Evolutionary conservation across 192 early-diverging fungal genomes (phyloP), one percentile per base, ranked within the genome.

Genomic region (Rhizophagus prolifer): DNA sequence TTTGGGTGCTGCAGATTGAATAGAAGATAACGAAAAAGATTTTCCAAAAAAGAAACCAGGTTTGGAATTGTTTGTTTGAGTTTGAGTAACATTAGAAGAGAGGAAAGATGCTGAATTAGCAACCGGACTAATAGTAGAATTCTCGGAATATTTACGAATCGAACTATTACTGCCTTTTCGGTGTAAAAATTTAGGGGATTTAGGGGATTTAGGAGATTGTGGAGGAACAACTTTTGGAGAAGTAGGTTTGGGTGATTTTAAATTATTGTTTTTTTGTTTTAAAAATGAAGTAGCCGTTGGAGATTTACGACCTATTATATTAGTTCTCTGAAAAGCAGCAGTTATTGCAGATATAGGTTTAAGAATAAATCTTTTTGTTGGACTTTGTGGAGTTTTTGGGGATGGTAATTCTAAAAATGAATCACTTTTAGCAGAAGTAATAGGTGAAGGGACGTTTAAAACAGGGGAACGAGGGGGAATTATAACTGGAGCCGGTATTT

Each of bases 161-260:
- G 58, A 60, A 34, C 58, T 58, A 73, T 28, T 34, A 38, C 58
- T 73, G 25, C 54, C 58, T 61, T 73, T 73, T 38, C 71, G 25
- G 60, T 73, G 71, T 60, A 73, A 58, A 60, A 71, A 71, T 60
- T 73, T 73, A n/a, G 71, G 71, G 4, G 71, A 73, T 60, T 73
- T 47, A 30, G 71, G 71, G 21, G 71, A 46, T 41, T 73, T 73
- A 9, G 71, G 71, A 9, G 58, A 73, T 73, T 44, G 8, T 44
- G 41, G 41, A 44, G 41, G 10, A 66, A 19, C 16, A 58, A 30
- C 9, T 71, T 54, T 58, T 8, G 69, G 25, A 50, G 69, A 70
- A 16, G 47, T 50, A 21, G 50, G 19, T 54, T 54, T 54, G 1
- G 14, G n/a, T 71, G 47, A 26, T 54, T 54, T 54, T 54, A 16